phyloP scores from a whole-genome alignment of 805 yeast species.

The Yamadazyma sp. region DNA sequence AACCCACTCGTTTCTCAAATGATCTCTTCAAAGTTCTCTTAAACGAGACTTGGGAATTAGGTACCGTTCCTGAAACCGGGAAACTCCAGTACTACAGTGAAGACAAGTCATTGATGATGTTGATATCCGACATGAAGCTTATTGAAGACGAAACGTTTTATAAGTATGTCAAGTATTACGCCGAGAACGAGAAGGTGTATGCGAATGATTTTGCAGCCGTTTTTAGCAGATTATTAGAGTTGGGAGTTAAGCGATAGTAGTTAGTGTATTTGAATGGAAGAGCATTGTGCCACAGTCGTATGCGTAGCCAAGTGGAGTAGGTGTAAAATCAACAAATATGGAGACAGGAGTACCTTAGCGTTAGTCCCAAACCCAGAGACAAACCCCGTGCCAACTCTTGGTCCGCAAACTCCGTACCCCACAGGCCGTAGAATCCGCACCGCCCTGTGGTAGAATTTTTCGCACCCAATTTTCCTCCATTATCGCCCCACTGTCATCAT shows the following conservation, averaged over 20 bases:
- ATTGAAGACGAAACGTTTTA: slow-evolving; percentile 59
- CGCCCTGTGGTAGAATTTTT: too few relatives aligned
- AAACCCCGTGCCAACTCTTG: not conserved
- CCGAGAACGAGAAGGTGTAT: slow-evolving; percentile 61
- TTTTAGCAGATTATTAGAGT: slow-evolving; percentile 69
- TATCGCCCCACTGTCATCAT: not conserved
- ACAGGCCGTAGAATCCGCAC: not conserved
- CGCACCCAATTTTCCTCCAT: not conserved
- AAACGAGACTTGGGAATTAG: slow-evolving; percentile 51
- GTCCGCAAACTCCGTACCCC: slow-evolving; percentile 4
- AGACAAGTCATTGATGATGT: slow-evolving; percentile 77
- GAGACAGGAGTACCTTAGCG: not conserved
- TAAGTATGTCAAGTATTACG: slow-evolving; percentile 64
- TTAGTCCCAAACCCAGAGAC: too few relatives aligned
- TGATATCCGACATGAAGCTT: slow-evolving; percentile 76
- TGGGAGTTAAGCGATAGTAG: slow-evolving; percentile 54
- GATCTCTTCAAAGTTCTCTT: slow-evolving; percentile 52
- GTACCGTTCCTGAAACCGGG: slow-evolving; percentile 52
- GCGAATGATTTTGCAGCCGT: slow-evolving; percentile 64
- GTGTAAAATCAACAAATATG: not conserved
- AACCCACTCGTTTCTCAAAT: slow-evolving; percentile 72
- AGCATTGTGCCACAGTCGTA: too few relatives aligned
- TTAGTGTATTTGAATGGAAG: too few relatives aligned
- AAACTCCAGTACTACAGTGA: slow-evolving; percentile 53
- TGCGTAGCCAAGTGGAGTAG: too few relatives aligned